These are phyloP conservation scores for Didymella segeticola DNA, from an alignment of 2,329 filamentous ascomycete genomes.

Conservation along the genomic window DNA sequence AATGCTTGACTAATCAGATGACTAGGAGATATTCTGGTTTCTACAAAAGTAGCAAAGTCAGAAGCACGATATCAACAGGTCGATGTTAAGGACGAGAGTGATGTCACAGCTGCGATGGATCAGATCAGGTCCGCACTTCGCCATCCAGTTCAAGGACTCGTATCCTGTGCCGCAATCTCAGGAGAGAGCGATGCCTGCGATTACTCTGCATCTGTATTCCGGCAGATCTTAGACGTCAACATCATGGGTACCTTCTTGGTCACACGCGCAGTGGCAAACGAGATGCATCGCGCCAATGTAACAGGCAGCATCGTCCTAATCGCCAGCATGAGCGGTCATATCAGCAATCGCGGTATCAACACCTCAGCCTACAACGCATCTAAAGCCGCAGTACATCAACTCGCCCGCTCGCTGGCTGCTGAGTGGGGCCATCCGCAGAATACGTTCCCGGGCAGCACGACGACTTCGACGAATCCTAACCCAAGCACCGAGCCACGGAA, in stretches of 20 bases:
- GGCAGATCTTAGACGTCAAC: slow-evolving; percentile 71
- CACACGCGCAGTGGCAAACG: slow-evolving; percentile 60
- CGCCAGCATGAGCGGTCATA: slow-evolving; percentile 47
- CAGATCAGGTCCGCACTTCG: slow-evolving; percentile 17
- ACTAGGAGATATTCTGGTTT: background rate
- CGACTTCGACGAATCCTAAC: slow-evolving; percentile 26
- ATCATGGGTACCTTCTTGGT: slow-evolving; percentile 80
- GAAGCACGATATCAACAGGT: slow-evolving; percentile 26
- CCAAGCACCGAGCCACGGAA: slow-evolving; percentile 16
- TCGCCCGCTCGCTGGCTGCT: slow-evolving; percentile 59
- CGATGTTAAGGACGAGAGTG: slow-evolving; percentile 31
- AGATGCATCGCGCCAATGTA: slow-evolving; percentile 40
- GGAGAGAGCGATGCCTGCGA: slow-evolving; percentile 41
- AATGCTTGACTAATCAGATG: background rate
- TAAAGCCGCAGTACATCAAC: slow-evolving; percentile 62
- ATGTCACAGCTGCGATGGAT: slow-evolving; percentile 21
- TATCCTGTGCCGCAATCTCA: slow-evolving; percentile 40
- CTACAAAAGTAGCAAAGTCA: background rate
- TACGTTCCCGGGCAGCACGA: slow-evolving; percentile 50
- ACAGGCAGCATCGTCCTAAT: slow-evolving; percentile 23
- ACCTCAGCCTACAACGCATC: slow-evolving; percentile 60
- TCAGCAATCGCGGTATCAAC: slow-evolving; percentile 48
- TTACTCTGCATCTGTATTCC: slow-evolving; percentile 43
- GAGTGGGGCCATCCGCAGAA: slow-evolving; percentile 52
- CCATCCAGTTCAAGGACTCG: slow-evolving; percentile 33